Conservation (phyloP, 768 basidiomycete genomes). For the Mycena polygramma region DNA sequence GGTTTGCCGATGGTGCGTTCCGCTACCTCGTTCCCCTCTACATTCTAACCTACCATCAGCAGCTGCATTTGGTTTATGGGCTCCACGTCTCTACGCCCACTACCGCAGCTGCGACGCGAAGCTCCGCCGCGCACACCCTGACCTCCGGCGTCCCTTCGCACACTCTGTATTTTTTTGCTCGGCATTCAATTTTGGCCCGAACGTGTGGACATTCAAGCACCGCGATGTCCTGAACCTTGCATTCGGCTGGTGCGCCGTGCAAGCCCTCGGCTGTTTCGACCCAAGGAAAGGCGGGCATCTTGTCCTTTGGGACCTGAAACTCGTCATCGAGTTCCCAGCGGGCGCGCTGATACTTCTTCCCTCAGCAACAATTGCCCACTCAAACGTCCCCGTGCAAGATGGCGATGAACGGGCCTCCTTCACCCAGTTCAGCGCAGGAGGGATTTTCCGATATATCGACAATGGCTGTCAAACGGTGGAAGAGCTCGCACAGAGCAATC, state of each 20-base stretch:
- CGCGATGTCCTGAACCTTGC: neutral
- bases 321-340: neutral
- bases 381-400: conserved; percentile 39
- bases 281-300: neutral
- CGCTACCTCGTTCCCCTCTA: too few species aligned
- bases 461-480: conserved; percentile 38
- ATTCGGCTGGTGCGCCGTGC: neutral
- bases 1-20: neutral
- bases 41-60: too few species aligned
- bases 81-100: neutral
- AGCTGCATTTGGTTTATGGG: conserved; percentile 10
- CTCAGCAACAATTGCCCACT: conserved; percentile 44
- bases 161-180: neutral
- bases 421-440: conserved; percentile 46
- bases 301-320: neutral
- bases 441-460: conserved; percentile 43
- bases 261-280: neutral
- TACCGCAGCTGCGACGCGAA: neutral
- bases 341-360: neutral
- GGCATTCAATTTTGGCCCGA: neutral
- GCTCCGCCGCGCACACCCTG: neutral
- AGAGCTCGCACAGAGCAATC: conserved; percentile 4
- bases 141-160: neutral
- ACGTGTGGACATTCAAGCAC: neutral
- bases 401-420: conserved; percentile 41